Evolutionary conservation across 129 eudicot genomes (phyloP), one percentile per base, ranked within the genome.

Genomic region (Flaveria sonorensis): DNA sequence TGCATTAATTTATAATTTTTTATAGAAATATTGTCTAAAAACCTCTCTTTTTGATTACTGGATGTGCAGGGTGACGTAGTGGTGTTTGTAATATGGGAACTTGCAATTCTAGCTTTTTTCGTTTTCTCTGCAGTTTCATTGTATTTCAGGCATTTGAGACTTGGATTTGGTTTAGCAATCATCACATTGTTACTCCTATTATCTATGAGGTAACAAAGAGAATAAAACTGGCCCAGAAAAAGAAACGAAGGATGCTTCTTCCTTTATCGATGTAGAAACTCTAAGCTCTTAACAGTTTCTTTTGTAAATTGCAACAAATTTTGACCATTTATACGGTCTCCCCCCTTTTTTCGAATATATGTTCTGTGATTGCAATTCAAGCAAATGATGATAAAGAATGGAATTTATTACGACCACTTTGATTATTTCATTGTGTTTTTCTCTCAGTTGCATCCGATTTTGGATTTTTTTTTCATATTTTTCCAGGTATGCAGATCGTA

Each of bases 201-300:
- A 73, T 87, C 89, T 89, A 91, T 94, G 99, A 94, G 89, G 50
- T 94, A 53, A 86, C 97, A 81, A 91, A 94, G 89, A 90, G 89
- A 91, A 85, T 91, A 76, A 86, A 88, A 83, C 68, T 85, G 77
- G 93, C 91, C 68, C 84, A 92, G 83, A 94, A 89, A 86, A 94
- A 91, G 93, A 88, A 89, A 82, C 90, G 97, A 84, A 88, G 97
- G 83, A 89, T 94, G 99, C 97, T 94, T 85, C 97, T 94, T 75
- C 99, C 99, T 18, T 77, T 94, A 77, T 94, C 97, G 19, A 94
- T 91, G 97, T 93, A 82, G 84, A 73, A 45, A n/a, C n/a, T 46
- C 70, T 40, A 60, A 70, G 20, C 13, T 57, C 57, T 73, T 76
- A 48, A 39, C 53, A 28, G n/a, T 79, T 42, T 40, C 36, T 36